These are phyloP conservation scores for Sarcodon aspratus DNA, from an alignment of 768 basidiomycete genomes.

Conservation along the genomic window DNA sequence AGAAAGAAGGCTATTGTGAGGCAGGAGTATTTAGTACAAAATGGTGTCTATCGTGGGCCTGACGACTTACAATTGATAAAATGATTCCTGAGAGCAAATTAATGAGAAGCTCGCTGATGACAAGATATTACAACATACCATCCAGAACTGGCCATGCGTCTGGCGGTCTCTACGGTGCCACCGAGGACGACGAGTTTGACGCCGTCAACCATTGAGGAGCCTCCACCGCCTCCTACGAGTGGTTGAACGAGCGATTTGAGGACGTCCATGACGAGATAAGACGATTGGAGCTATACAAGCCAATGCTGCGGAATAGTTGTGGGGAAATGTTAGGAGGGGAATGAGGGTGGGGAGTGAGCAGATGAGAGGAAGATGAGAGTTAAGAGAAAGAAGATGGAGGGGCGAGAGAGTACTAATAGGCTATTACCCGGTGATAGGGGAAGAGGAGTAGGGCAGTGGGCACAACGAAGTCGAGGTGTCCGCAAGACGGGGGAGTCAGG, in stretches of 20 bases:
- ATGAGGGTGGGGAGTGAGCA: slow-evolving; percentile 9
- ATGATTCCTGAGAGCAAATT: slow-evolving; percentile 45
- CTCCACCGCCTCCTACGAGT: slow-evolving; percentile 55
- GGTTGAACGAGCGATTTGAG: slow-evolving; percentile 75
- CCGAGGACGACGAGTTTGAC: slow-evolving; percentile 86
- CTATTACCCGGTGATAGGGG: not conserved
- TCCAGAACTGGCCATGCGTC: slow-evolving; percentile 71
- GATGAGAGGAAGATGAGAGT: slow-evolving; percentile 13
- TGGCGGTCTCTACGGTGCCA: slow-evolving; percentile 79
- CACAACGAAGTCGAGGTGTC: slow-evolving; percentile 4
- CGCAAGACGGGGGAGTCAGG: slow-evolving; percentile 11
- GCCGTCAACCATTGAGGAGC: slow-evolving; percentile 76
- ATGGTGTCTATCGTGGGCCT: slow-evolving; percentile 1
- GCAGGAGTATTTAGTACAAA: slow-evolving; percentile 2
- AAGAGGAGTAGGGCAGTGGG: slow-evolving; percentile 4
- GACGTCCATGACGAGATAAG: slow-evolving; percentile 49
- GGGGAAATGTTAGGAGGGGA: slow-evolving; percentile 12
- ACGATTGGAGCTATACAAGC: slow-evolving; percentile 17
- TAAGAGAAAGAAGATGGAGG: slow-evolving; percentile 7
- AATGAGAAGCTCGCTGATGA: slow-evolving; percentile 5
- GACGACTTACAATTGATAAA: slow-evolving; percentile 72
- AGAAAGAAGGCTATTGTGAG: slow-evolving; percentile 41
- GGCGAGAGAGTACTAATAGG: slow-evolving; percentile 2
- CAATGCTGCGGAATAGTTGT: slow-evolving; percentile 23
- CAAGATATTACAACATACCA: slow-evolving; percentile 37